These are phyloP conservation scores for Lizanozyma gosingica DNA, from an alignment of 1,139 yeast species.

Conservation along the genomic window DNA sequence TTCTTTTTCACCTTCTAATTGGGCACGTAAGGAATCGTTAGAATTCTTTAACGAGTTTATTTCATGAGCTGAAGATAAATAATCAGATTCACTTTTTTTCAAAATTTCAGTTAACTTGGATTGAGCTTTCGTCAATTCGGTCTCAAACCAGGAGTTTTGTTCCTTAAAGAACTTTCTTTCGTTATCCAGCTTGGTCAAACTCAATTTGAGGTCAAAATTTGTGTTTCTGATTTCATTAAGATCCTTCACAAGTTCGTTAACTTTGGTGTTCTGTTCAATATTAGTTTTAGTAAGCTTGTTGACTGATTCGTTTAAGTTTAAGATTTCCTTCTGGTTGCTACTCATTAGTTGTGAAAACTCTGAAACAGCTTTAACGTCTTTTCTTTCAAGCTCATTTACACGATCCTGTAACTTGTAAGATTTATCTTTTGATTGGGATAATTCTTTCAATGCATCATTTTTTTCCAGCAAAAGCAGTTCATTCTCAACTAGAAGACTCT, in stretches of 20 bases:
- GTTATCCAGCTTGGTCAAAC: slow-evolving; percentile 30
- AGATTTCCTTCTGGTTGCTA: slow-evolving; percentile 37
- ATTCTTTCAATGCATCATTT: slow-evolving; percentile 21
- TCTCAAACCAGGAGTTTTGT: slow-evolving; percentile 38
- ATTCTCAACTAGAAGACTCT: background rate
- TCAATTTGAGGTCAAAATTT: slow-evolving; percentile 32
- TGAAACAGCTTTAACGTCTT: slow-evolving; percentile 20
- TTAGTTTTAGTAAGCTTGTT: slow-evolving; percentile 39
- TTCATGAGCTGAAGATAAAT: slow-evolving; percentile 20
- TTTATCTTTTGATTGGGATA: slow-evolving; percentile 36
- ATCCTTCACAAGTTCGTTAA: slow-evolving; percentile 29
- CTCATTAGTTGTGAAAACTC: slow-evolving; percentile 31
- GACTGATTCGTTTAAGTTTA: slow-evolving; percentile 44
- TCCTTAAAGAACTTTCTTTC: slow-evolving; percentile 25
- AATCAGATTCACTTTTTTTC: slow-evolving; percentile 32
- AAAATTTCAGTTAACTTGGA: slow-evolving; percentile 29
- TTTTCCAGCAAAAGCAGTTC: background rate
- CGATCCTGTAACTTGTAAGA: background rate
- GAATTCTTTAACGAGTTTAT: slow-evolving; percentile 6
- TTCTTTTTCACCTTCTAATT: slow-evolving; percentile 18
- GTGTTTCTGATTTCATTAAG: slow-evolving; percentile 28
- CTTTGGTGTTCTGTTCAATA: slow-evolving; percentile 34
- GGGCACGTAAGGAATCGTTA: slow-evolving; percentile 6
- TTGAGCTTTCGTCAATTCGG: slow-evolving; percentile 33
- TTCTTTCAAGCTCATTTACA: background rate